Evolutionary conservation across 208 protist genomes (phyloP).

Genomic region (Crithidia fasciculata): DNA sequence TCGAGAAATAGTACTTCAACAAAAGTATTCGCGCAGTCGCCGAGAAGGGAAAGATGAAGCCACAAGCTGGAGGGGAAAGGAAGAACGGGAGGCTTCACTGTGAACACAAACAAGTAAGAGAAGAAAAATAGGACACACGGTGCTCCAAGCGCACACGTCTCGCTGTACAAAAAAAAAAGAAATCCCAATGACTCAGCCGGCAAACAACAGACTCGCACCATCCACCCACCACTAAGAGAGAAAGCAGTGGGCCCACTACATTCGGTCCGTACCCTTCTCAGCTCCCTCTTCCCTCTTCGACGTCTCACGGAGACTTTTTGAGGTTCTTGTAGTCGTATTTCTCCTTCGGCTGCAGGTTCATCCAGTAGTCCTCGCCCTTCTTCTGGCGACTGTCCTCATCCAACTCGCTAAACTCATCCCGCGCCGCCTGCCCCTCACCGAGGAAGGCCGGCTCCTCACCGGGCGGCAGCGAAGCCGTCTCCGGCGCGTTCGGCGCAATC

Average conservation of each 20-base stretch:
- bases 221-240: background rate
- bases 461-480: conserved; percentile 45
- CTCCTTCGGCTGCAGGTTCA: conserved; percentile 89
- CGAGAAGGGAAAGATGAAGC: no score
- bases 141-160: no score
- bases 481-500: conserved; percentile 87
- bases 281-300: no score
- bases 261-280: no score
- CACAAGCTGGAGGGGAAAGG: no score
- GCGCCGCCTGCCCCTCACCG: conserved; percentile 35
- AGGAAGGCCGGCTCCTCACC: conserved; percentile 48
- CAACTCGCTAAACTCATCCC: conserved; percentile 78
- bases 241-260: no score
- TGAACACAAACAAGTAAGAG: no score
- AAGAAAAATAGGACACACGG: no score
- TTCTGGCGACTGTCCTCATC: conserved; percentile 84
- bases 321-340: conserved; percentile 92
- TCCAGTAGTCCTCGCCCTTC: conserved; percentile 94
- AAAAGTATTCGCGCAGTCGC: no score
- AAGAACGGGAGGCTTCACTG: no score
- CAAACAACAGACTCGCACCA: background rate
- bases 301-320: conserved; percentile 82
- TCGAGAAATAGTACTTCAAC: no score
- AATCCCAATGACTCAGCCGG: background rate
- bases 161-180: no score